Base-by-base conservation (phyloP, 78 protist genomes). In the Neovahlkampfia damariscottae region DNA sequence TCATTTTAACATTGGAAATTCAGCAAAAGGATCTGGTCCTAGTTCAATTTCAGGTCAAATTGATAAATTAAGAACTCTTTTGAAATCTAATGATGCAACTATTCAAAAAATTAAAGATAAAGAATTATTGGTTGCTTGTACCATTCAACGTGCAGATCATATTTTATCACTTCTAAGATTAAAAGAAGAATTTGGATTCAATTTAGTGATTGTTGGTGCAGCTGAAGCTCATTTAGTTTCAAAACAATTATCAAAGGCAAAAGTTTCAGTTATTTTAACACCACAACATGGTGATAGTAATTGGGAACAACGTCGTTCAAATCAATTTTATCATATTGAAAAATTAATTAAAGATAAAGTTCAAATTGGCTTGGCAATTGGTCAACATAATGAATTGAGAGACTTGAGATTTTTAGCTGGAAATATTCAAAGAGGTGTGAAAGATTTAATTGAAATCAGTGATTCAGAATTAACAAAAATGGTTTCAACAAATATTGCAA, bases 161-260 rank as follows among this genome's bases (percentile, higher is more conserved):
- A n/a, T 10, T 19, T 19, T 10, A 19, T 19, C 19, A 69, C 66
- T 69, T 10, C 19, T 10, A 19, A 29, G 70, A 19, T 34, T 69
- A 10, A 10, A 10, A 69, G 70, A 10, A 19, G 10, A 10, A 10
- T 69, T 69, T 34, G n/a, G n/a, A 19, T 19, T 10, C 72, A 69
- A 69, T 19, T 10, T 69, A 34, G 34, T 69, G 70, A 10, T 69
- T 34, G 10, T n/a, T 69, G 72, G 72, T 10, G 72, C 72, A 69
- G 72, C 72, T 29, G 72, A 69, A 10, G 72, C 72, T 10, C 19
- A 69, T 19, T 10, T 10, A 10, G 34, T 10, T 10, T 19, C 19
- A 10, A 19, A 10, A 29, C 19, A 10, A 10, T 69, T 69, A 34
- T 10, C 10, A 10, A 19, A 69, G 19, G n/a, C 19, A 10, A 10